Base-by-base conservation (phyloP, 306 rosid species). In the Vigna angularis region DNA sequence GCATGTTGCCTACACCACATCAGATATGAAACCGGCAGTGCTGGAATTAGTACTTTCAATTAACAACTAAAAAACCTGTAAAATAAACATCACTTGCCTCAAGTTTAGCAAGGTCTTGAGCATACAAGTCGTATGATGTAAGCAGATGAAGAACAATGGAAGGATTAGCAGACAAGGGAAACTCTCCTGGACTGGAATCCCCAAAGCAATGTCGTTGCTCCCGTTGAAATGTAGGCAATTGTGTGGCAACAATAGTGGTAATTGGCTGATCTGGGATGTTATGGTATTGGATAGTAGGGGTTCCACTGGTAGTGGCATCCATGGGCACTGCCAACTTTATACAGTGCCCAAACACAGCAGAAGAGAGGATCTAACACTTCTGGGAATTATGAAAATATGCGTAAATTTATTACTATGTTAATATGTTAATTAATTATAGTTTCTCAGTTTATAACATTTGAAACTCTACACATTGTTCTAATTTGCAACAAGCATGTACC, bases 141-240 rank as follows among this genome's bases (percentile, higher is more conserved):
- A 93, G 89, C 75, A 93, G 92, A 86, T 93, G 93, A 75, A 93
- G 97, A 44, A 90, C 92, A 81, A 93, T 85, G 77, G 93, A 85
- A 42, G 97, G 92, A 79, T 81, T 89, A n/a, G 92, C 89, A 63
- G 96, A 93, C 82, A 93, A 86, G 72, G 96, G 96, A 85, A 93
- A 93, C 79, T 93, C 97, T 55, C 97, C 94, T 0, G 92, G 97
- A 74, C 44, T 49, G 47, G 96, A 89, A 76, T 83, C 84, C 81
- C 94, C 89, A 0, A 67, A 85, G 89, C 96, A 93, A 76, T 84
- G 96, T 68, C 90, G 91, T 78, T 86, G 89, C 82, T 84, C 81
- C 69, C 87, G 72, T 76, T 88, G 92, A 77, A 87, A 87, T 73
- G 90, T 67, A 48, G 85, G 89, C 24, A 87, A 75, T 52, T 89